Conservation (phyloP, 2,329 filamentous ascomycete genomes). For the Amauroascus verrucosus region DNA sequence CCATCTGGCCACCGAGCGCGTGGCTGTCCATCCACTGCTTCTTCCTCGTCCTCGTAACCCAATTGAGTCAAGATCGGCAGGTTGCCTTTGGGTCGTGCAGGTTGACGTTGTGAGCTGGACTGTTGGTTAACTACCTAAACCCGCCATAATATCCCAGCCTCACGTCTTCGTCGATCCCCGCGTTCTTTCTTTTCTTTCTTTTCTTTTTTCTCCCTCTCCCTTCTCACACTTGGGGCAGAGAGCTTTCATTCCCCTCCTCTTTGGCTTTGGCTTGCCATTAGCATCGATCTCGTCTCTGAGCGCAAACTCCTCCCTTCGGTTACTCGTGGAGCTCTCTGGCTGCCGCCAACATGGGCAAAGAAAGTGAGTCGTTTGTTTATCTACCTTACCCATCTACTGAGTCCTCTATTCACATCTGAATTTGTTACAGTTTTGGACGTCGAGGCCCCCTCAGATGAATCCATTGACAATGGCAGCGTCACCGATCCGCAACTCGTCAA, state of each 20-base stretch:
- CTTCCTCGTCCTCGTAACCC: neutral
- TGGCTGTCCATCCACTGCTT: neutral
- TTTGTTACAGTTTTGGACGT: neutral
- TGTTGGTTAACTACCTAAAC: neutral
- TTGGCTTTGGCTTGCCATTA: neutral
- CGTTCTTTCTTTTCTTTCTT: neutral
- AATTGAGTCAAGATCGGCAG: constrained; percentile 1
- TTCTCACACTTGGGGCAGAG: neutral
- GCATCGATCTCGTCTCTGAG: neutral
- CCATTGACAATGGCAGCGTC: constrained; percentile 8
- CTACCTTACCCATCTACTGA: neutral
- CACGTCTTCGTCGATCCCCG: neutral
- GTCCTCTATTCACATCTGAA: neutral
- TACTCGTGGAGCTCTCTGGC: too few species aligned
- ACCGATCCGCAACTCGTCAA: constrained; percentile 20
- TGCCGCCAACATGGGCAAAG: constrained; percentile 9
- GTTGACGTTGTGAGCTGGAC: neutral
- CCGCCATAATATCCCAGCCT: neutral
- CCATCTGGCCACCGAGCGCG: neutral
- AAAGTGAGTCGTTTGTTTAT: constrained; percentile 2
- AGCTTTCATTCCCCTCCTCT: neutral
- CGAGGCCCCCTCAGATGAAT: constrained; percentile 10
- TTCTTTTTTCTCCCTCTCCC: neutral
- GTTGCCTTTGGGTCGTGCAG: neutral
- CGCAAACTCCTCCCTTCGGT: too few species aligned